These are phyloP conservation scores for Cystoderma amianthinum DNA, from an alignment of 768 basidiomycete genomes.

Conservation along the genomic window DNA sequence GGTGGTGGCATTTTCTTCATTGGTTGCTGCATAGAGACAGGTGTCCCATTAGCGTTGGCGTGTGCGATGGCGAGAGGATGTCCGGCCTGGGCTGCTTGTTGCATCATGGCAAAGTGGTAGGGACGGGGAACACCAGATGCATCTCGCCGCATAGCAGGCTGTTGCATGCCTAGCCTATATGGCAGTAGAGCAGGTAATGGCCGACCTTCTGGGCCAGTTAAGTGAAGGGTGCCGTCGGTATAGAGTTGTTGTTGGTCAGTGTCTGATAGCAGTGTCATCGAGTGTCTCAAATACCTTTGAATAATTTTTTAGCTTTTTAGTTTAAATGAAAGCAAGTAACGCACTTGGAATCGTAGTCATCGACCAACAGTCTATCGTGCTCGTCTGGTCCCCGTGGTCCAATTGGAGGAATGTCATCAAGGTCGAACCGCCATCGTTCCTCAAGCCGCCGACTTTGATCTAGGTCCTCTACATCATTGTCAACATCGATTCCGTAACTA, in stretches of 20 bases:
- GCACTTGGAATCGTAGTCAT: slow-evolving; percentile 60
- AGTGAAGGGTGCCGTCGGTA: slow-evolving; percentile 42
- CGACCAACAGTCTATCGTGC: slow-evolving; percentile 59
- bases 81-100: slow-evolving; percentile 1
- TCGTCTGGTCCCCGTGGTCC: slow-evolving; percentile 61
- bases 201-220: slow-evolving; percentile 41
- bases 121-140: slow-evolving; percentile 19
- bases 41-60: slow-evolving; percentile 30
- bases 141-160: slow-evolving; percentile 25
- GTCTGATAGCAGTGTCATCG: slow-evolving; percentile 52
- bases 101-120: slow-evolving; percentile 10
- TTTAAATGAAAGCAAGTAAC: too few relatives aligned
- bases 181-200: slow-evolving; percentile 38
- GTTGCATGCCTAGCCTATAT: slow-evolving; percentile 36
- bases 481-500: slow-evolving; percentile 21
- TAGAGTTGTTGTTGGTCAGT: slow-evolving; percentile 42
- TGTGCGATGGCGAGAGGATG: not conserved
- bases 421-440: slow-evolving; percentile 66
- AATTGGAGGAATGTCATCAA: slow-evolving; percentile 50
- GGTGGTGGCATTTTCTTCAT: slow-evolving; percentile 61
- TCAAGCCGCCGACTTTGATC: slow-evolving; percentile 28
- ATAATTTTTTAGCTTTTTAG: too few relatives aligned
- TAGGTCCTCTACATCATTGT: slow-evolving; percentile 30
- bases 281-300: slow-evolving; percentile 43
- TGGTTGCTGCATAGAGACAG: slow-evolving; percentile 54